phyloP scores from a whole-genome alignment of 164 flowering plant species.

The Sextonia rubra region DNA sequence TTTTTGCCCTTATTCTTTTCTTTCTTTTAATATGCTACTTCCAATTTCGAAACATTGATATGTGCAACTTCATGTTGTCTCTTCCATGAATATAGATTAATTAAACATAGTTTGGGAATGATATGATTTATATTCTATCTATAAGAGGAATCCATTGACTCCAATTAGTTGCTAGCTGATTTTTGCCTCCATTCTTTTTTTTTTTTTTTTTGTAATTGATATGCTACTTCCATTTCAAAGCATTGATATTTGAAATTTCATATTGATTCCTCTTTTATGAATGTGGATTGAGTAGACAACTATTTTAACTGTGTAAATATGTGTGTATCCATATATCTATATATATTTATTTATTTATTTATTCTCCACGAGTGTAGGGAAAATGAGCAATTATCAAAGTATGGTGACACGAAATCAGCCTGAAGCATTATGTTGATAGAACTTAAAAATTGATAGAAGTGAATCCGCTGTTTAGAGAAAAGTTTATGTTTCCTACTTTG shows the following conservation, averaged over 20 bases:
- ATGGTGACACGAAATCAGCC: slow-evolving; percentile 90
- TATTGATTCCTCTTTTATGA: too few species aligned
- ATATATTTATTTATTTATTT: too few species aligned
- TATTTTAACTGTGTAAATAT: too few species aligned
- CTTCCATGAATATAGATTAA: not conserved
- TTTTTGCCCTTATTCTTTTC: not conserved
- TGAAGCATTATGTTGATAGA: slow-evolving; percentile 81
- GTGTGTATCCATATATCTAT: too few species aligned
- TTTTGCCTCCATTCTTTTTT: not conserved
- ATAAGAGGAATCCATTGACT: too few species aligned
- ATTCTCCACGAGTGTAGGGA: too few species aligned
- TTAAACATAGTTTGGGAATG: not conserved
- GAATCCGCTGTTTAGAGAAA: slow-evolving; percentile 87
- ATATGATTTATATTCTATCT: too few species aligned
- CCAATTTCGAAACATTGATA: not conserved
- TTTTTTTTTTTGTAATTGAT: slow-evolving; percentile 5
- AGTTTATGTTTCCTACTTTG: slow-evolving; percentile 70
- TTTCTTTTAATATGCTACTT: too few species aligned
- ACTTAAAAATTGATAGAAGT: slow-evolving; percentile 82
- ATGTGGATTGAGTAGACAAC: too few species aligned
- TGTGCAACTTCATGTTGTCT: not conserved
- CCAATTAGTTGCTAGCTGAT: too few species aligned
- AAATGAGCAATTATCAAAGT: slow-evolving; percentile 91
- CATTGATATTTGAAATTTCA: too few species aligned
- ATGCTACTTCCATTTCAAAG: too few species aligned